Percentiles rank a stretch among this genome's conserved stretches.
These are phyloP conservation scores for Dimocarpus longan DNA, from an alignment of 345 rosid species.

Conservation along the genomic window DNA sequence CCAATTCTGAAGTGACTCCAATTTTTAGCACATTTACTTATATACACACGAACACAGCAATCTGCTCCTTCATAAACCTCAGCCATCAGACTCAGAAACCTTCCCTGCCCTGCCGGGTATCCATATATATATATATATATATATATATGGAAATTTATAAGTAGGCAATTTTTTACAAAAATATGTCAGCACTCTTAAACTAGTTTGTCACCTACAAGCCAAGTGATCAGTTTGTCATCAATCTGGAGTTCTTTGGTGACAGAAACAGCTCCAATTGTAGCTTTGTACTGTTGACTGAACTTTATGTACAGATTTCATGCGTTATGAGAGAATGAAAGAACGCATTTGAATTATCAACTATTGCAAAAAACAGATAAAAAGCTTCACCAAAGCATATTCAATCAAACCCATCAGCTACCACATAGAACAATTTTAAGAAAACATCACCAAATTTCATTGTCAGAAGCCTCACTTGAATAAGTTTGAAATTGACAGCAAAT, in stretches of 20 bases:
- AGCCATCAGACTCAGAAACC: conserved; percentile 80
- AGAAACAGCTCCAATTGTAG: conserved; percentile 92
- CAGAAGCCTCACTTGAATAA: too few relatives aligned
- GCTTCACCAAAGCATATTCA: too few relatives aligned
- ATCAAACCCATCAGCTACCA: too few relatives aligned
- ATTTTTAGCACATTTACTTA: conserved; percentile 57
- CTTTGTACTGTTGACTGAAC: conserved; percentile 75
- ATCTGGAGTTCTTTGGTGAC: conserved; percentile 84
- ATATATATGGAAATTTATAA: neutral
- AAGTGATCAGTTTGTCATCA: conserved; percentile 70
- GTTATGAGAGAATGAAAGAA: too few relatives aligned
- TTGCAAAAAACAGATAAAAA: too few relatives aligned
- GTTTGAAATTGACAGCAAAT: too few relatives aligned
- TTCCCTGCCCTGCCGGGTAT: conserved; percentile 96
- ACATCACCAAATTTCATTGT: too few relatives aligned
- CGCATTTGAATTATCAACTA: too few relatives aligned
- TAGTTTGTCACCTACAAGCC: conserved; percentile 54
- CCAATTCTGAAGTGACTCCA: conserved; percentile 71
- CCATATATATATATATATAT: conserved; percentile 76
- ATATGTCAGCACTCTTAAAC: neutral
- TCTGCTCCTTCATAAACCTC: conserved; percentile 93
- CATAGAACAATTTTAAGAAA: too few relatives aligned
- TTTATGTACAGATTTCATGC: conserved; percentile 72
- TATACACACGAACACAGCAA: conserved; percentile 77
- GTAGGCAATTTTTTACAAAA: conserved; percentile 2